Evolutionary conservation across 73 alveolate genomes (phyloP).

Genomic region (Paramecium biaurelia): DNA sequence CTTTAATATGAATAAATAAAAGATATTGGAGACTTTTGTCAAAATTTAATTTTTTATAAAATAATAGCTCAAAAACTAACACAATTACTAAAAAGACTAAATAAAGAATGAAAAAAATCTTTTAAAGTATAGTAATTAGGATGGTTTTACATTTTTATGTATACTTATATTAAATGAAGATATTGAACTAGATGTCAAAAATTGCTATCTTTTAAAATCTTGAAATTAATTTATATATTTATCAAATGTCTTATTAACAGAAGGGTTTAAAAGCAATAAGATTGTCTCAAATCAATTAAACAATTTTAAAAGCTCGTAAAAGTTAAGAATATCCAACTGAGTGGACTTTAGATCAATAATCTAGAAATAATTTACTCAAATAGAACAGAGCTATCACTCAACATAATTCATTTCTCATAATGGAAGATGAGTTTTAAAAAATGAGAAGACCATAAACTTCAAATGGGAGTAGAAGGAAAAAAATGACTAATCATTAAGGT

Average conservation of each 20-base stretch:
- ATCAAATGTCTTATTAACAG: constrained; percentile 17
- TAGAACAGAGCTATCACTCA: not conserved
- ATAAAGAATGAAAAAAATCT: not conserved
- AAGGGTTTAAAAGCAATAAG: not conserved
- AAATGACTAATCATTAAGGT: not conserved
- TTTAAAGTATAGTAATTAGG: not conserved
- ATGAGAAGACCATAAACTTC: not conserved
- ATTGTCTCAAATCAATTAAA: not conserved
- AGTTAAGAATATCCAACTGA: not conserved
- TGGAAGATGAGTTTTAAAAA: not conserved
- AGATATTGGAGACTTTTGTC: not conserved
- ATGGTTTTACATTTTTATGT: not conserved
- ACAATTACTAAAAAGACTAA: not conserved
- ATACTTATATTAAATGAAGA: not conserved
- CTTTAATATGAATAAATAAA: no score
- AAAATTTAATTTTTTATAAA: no score
- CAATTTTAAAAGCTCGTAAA: not conserved
- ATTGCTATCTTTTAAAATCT: not conserved
- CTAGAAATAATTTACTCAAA: not conserved
- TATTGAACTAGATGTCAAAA: not conserved
- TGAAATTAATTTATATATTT: not conserved
- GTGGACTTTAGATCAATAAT: not conserved
- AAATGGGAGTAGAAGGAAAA: not conserved
- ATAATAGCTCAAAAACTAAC: not conserved
- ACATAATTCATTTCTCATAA: not conserved